Conservation (phyloP, 192 early-diverging fungal genomes). For the Dissophora globulifera region DNA sequence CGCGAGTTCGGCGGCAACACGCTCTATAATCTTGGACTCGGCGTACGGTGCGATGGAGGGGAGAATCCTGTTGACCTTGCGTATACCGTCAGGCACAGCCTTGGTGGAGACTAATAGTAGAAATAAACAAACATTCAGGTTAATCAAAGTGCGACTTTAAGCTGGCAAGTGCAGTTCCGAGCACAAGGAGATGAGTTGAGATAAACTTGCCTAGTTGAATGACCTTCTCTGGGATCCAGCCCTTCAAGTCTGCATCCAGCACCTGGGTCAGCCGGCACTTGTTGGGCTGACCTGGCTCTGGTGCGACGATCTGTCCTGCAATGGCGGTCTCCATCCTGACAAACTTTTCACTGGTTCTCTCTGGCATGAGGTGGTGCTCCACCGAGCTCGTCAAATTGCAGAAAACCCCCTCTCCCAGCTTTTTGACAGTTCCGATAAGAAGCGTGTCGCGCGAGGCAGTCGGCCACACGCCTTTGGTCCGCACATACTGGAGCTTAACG, state of each 20-base stretch:
- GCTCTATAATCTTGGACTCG: slow-evolving; percentile 15
- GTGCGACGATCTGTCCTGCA: slow-evolving; percentile 46
- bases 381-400: slow-evolving; percentile 35
- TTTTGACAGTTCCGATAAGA: slow-evolving; percentile 32
- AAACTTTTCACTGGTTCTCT: slow-evolving; percentile 35
- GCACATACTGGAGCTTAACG: slow-evolving; percentile 39
- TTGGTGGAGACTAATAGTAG: slow-evolving; percentile 51
- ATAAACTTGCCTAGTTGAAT: slow-evolving; percentile 37
- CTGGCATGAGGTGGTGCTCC: slow-evolving; percentile 39
- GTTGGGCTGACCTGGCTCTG: slow-evolving; percentile 38
- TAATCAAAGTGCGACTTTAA: no score
- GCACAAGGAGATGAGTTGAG: no score
- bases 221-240: slow-evolving; percentile 52
- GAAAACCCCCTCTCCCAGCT: slow-evolving; percentile 31
- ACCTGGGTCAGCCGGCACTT: slow-evolving; percentile 42
- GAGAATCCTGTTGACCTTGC: slow-evolving; percentile 39
- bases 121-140: no score
- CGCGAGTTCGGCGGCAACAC: not conserved
- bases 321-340: slow-evolving; percentile 47
- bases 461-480: slow-evolving; percentile 48
- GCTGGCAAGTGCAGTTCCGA: no score
- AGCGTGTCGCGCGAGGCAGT: slow-evolving; percentile 42
- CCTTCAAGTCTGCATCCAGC: slow-evolving; percentile 49
- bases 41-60: slow-evolving; percentile 9
- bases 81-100: slow-evolving; percentile 42